phyloP scores from a whole-genome alignment of 495 filamentous ascomycete genomes.

The Immersiella caudata region DNA sequence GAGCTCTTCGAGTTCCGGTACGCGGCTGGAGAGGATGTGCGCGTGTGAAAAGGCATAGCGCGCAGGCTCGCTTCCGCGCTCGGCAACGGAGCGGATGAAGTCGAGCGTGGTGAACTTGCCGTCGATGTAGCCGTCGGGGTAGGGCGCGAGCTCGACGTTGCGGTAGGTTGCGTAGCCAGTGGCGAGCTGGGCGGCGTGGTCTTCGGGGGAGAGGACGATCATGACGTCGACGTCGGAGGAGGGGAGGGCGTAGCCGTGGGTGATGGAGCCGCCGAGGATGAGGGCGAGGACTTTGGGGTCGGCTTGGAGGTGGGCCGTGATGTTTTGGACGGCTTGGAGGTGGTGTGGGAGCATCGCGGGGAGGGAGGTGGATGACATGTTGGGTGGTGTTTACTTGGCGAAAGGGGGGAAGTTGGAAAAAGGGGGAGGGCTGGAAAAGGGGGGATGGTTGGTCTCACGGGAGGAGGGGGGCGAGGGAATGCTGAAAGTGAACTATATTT shows the following conservation, averaged over 20 bases:
- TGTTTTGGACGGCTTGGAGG: conserved; percentile 21
- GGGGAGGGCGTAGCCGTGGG: conserved; percentile 27
- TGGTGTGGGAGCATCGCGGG: conserved; percentile 27
- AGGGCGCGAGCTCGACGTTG: conserved; percentile 20
- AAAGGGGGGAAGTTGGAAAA: background rate
- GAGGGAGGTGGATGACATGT: background rate
- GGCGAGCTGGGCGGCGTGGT: conserved; percentile 18
- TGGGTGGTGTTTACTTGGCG: background rate
- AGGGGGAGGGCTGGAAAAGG: background rate
- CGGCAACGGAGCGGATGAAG: conserved; percentile 26
- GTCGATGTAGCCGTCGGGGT: conserved; percentile 31
- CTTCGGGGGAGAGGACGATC: conserved; percentile 27
- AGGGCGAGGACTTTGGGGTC: conserved; percentile 26
- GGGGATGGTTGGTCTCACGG: background rate
- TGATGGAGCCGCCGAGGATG: conserved; percentile 30
- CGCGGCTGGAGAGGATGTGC: conserved; percentile 19
- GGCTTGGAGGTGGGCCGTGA: conserved; percentile 21
- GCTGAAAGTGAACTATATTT: no score
- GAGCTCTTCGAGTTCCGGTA: background rate
- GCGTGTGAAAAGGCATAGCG: conserved; percentile 29
- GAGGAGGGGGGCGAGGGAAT: background rate
- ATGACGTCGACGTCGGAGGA: conserved; percentile 31
- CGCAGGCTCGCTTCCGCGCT: conserved; percentile 31
- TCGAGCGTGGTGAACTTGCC: conserved; percentile 28
- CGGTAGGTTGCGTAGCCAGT: conserved; percentile 17